These are phyloP conservation scores for Fragosphaeria purpurea DNA, from an alignment of 2,329 filamentous ascomycete genomes.

Conservation along the genomic window DNA sequence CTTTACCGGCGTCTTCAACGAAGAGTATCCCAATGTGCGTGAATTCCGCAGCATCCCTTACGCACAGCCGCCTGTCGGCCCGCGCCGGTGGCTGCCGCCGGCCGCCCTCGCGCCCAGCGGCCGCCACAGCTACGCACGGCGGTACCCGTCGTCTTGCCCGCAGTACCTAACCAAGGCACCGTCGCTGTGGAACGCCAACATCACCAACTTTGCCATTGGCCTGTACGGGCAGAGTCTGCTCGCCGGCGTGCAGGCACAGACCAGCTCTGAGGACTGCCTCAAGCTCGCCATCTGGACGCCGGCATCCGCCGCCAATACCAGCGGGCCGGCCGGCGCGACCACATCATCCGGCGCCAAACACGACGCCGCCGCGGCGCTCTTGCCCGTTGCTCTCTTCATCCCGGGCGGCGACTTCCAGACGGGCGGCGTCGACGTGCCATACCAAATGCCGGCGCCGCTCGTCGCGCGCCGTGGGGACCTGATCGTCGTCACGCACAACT, in stretches of 20 bases:
- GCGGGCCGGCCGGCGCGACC: too few relatives aligned
- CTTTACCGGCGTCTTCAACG: slow-evolving; percentile 24
- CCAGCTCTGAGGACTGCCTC: slow-evolving; percentile 15
- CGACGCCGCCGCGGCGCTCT: neutral
- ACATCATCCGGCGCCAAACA: too few relatives aligned
- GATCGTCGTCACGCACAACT: slow-evolving; percentile 24
- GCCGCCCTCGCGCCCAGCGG: slow-evolving; percentile 12
- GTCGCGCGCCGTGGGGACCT: slow-evolving; percentile 5
- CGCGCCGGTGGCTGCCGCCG: slow-evolving; percentile 14
- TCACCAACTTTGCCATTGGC: slow-evolving; percentile 21
- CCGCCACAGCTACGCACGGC: slow-evolving; percentile 10
- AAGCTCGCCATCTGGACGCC: slow-evolving; percentile 10
- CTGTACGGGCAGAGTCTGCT: slow-evolving; percentile 21
- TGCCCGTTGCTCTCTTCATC: slow-evolving; percentile 11
- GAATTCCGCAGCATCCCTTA: slow-evolving; percentile 29
- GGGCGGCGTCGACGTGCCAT: slow-evolving; percentile 9
- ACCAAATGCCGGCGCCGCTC: slow-evolving; percentile 12
- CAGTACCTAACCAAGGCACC: slow-evolving; percentile 17
- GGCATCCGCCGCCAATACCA: neutral
- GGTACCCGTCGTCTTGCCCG: slow-evolving; percentile 17
- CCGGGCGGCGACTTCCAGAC: slow-evolving; percentile 21
- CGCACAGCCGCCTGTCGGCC: slow-evolving; percentile 19
- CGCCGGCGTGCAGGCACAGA: slow-evolving; percentile 15
- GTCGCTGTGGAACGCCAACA: slow-evolving; percentile 19
- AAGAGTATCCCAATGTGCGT: slow-evolving; percentile 21